A percentile compares a stretch with the other conserved stretches of the same genome.
These are phyloP conservation scores for Aspergillus sp. DNA, from an alignment of 2,329 filamentous ascomycete genomes.

Conservation along the genomic window DNA sequence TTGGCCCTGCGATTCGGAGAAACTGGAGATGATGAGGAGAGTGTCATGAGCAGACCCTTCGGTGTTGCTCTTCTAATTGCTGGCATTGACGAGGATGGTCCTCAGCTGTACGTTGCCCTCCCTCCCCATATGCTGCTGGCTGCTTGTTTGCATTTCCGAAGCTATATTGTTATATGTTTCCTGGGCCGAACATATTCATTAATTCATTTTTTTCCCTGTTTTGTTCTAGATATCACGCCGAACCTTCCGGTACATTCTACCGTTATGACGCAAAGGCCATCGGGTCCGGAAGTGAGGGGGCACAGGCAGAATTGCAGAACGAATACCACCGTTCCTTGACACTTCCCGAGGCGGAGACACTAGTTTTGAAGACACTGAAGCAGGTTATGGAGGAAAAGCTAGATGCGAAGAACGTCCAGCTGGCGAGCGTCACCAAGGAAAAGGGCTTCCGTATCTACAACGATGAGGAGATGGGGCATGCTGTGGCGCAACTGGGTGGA, in stretches of 20 bases:
- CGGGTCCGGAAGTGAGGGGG: slow-evolving; percentile 93
- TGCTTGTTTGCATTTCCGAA: not conserved
- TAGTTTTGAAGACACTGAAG: slow-evolving; percentile 96
- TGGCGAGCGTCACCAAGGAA: slow-evolving; percentile 96
- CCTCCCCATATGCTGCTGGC: not conserved
- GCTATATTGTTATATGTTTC: not conserved
- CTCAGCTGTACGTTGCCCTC: slow-evolving; percentile 66
- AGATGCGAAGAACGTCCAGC: slow-evolving; percentile 96
- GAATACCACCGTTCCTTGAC: slow-evolving; percentile 99
- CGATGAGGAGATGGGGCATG: slow-evolving; percentile 93
- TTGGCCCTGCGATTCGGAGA: slow-evolving; percentile 94
- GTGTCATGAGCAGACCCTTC: slow-evolving; percentile 96
- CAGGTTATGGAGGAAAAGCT: slow-evolving; percentile 99
- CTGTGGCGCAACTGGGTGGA: slow-evolving; percentile 69
- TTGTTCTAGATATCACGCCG: slow-evolving; percentile 75
- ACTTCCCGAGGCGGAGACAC: slow-evolving; percentile 85
- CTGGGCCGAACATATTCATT: not conserved
- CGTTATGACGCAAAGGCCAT: slow-evolving; percentile 99
- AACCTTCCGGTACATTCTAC: slow-evolving; percentile 98
- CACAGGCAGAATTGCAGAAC: slow-evolving; percentile 96
- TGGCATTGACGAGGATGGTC: slow-evolving; percentile 95
- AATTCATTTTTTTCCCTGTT: too few species aligned
- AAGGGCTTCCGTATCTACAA: slow-evolving; percentile 98
- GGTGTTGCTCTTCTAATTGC: slow-evolving; percentile 95
- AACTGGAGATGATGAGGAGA: slow-evolving; percentile 95